Percentiles rank a stretch among this genome's conserved stretches.
phyloP scores from a whole-genome alignment of 495 filamentous ascomycete genomes.

The Halenospora varia region DNA sequence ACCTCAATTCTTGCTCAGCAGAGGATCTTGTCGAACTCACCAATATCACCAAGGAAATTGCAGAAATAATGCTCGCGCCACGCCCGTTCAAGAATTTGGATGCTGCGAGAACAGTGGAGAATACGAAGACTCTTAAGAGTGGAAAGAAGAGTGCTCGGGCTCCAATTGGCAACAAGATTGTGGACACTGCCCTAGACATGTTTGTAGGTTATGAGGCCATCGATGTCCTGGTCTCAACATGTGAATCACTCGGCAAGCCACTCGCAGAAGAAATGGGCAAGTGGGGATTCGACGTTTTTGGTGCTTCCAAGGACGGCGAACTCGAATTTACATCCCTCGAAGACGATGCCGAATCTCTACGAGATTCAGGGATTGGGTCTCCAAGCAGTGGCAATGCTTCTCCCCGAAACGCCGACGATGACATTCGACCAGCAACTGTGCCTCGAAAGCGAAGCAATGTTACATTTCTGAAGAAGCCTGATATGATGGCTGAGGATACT shows the following conservation, averaged over 20 bases:
- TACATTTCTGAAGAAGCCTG: conserved; percentile 64
- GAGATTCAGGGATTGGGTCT: conserved; percentile 73
- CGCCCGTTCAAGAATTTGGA: conserved; percentile 65
- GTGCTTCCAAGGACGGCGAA: conserved; percentile 56
- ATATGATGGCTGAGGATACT: conserved; percentile 64
- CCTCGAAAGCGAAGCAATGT: conserved; percentile 29
- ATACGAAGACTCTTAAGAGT: conserved; percentile 37
- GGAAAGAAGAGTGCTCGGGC: conserved; percentile 34
- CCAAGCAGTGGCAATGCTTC: conserved; percentile 48
- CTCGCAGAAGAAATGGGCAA: conserved; percentile 64
- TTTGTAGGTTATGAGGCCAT: conserved; percentile 69
- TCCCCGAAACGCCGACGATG: conserved; percentile 40
- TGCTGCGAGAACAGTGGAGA: conserved; percentile 57
- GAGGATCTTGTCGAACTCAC: conserved; percentile 76
- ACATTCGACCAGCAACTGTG: conserved; percentile 26
- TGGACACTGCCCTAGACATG: conserved; percentile 69
- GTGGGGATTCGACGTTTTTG: conserved; percentile 77
- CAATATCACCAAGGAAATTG: conserved; percentile 60
- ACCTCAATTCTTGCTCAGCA: conserved; percentile 74
- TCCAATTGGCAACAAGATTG: conserved; percentile 64
- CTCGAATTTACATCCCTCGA: conserved; percentile 62
- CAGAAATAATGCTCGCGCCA: conserved; percentile 58
- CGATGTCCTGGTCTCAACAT: conserved; percentile 69
- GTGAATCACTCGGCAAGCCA: conserved; percentile 64
- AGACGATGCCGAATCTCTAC: conserved; percentile 27